Percentiles rank a stretch among this genome's conserved stretches.
Evolutionary conservation across 352 stramenopile species (phyloP).

Genomic region (Globisporangium polare): DNA sequence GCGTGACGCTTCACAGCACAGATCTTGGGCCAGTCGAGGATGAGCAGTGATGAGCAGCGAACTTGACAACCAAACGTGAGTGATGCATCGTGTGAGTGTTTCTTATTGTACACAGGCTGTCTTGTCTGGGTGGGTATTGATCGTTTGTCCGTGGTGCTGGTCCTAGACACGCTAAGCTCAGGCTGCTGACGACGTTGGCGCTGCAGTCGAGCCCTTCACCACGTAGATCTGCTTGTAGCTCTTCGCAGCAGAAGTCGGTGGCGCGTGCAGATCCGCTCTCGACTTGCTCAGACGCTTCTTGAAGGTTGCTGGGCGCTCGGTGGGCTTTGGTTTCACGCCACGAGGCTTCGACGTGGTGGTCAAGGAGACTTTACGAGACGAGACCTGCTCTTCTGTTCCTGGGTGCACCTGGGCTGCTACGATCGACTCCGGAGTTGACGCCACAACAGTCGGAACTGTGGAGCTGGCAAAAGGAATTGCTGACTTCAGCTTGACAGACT

Average conservation of each 20-base stretch:
- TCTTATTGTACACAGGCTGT: not conserved
- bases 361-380: constrained; percentile 1
- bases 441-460: not conserved
- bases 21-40: no score
- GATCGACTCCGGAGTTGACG: not conserved
- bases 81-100: not conserved
- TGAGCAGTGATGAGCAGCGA: no score
- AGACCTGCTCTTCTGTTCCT: not conserved
- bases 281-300: constrained; percentile 15
- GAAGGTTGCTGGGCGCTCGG: not conserved
- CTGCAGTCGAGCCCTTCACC: constrained; percentile 15
- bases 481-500: not conserved
- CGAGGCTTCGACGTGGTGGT: not conserved
- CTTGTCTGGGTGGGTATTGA: not conserved
- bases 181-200: constrained; percentile 9
- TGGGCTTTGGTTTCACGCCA: not conserved
- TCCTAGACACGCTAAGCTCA: not conserved
- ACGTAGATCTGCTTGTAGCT: constrained; percentile 31
- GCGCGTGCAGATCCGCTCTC: not conserved
- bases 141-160: not conserved
- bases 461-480: not conserved
- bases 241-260: not conserved
- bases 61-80: no score
- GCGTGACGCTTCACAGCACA: no score
- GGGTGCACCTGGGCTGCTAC: no score